Evolutionary conservation across 1,139 yeast genomes (phyloP).

Genomic region (Yamadazyma jaroonii): DNA sequence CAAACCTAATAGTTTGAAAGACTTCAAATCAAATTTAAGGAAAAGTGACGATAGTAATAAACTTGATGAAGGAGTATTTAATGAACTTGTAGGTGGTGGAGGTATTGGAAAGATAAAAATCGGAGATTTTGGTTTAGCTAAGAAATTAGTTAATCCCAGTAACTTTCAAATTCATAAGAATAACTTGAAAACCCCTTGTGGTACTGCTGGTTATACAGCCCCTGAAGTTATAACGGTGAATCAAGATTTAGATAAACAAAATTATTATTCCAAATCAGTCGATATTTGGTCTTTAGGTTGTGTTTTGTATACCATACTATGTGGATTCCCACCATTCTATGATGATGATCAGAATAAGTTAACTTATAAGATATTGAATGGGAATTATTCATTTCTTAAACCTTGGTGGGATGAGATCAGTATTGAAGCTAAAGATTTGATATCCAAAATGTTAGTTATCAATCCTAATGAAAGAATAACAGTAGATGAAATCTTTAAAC

Average conservation of each 20-base stretch:
- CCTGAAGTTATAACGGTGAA: constrained; percentile 78
- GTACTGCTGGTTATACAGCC: constrained; percentile 72
- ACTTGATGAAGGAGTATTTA: constrained; percentile 82
- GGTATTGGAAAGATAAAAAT: constrained; percentile 82
- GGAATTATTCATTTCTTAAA: constrained; percentile 75
- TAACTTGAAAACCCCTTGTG: constrained; percentile 62
- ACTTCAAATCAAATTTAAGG: constrained; percentile 44
- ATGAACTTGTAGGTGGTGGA: constrained; percentile 82
- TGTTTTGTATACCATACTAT: constrained; percentile 79
- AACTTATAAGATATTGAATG: constrained; percentile 78
- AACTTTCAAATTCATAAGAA: constrained; percentile 12
- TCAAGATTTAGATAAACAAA: constrained; percentile 40
- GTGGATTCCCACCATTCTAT: constrained; percentile 97
- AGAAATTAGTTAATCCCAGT: constrained; percentile 48
- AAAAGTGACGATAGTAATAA: constrained; percentile 76
- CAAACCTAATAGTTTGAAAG: constrained; percentile 46
- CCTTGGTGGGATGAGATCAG: constrained; percentile 99
- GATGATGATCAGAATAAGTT: constrained; percentile 82
- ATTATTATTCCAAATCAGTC: constrained; percentile 82
- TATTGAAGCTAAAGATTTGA: constrained; percentile 67
- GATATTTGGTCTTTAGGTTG: constrained; percentile 98
- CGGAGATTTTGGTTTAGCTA: constrained; percentile 93
- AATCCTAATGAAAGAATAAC: constrained; percentile 69
- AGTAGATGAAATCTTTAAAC: constrained; percentile 59
- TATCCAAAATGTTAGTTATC: constrained; percentile 50